Base-by-base conservation (phyloP, 2,329 filamentous ascomycete genomes). In the Trichoderma sp. region DNA sequence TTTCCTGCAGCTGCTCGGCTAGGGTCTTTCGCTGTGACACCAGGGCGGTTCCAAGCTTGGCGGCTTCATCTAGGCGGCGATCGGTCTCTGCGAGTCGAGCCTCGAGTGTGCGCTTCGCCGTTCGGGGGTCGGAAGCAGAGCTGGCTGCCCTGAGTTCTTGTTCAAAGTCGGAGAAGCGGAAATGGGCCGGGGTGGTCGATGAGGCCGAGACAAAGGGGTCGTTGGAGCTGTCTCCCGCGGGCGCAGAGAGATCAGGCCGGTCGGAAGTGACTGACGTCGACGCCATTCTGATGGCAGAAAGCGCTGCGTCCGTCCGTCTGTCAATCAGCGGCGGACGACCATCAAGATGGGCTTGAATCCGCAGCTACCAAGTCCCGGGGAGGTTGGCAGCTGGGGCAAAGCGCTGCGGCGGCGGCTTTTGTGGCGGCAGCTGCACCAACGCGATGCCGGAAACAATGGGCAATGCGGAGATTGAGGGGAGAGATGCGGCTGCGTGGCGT, bases 1-100 rank as follows among this genome's bases (percentile, higher is more conserved):
- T 90, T 76, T 98, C 94, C 74, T 90, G 89, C 69, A 99, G 81
- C 73, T 91, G 90, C 55, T 96, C 91, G 54, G 89, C 87, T 69
- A 99, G 85, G 71, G 96, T 90, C 77, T 91, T 91, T 73, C 93
- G 91, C 82, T 98, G 96, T 72, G 94, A 88, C 28, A 98, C 88
- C 32, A 99, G 86, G 11, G 93, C 90, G 28, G 91, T 96, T 71
- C 96, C 96, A 51, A 99, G 83, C 76, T 92, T 94, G 32, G 93
- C 96, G 6, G 95, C 92, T 78, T 98, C 94, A 76, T 96, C 92
- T 71, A 99, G 90, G 69, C 95, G 89, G 69, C 94, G 90, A 75
- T 97, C 93, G 1, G 95, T 97, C 79, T 99, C 96, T 71, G 91
- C 90, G 59, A 99, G 86, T 80, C 98, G 96, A 63, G 94, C 93